Conservation (phyloP, 1,139 yeast genomes). For the Suhomyces coccinellae region DNA sequence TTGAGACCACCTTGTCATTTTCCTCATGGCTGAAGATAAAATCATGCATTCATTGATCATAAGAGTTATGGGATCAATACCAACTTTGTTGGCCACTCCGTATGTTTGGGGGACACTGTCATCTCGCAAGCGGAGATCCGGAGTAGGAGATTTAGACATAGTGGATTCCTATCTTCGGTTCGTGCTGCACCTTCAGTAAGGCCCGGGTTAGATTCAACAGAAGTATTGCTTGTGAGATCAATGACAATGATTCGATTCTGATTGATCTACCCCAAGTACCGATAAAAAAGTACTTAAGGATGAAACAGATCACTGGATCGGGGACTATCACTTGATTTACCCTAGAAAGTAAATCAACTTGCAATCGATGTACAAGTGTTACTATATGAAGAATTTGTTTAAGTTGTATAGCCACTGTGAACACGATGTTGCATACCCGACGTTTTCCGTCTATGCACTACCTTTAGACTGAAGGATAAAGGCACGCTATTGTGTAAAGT, state of each 20-base stretch:
- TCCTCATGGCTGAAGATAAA: conserved; percentile 89
- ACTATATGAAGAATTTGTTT: background rate
- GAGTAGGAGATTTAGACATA: conserved; percentile 5
- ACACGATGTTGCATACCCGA: conserved; percentile 3
- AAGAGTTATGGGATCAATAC: conserved; percentile 79
- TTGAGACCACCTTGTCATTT: conserved; percentile 75
- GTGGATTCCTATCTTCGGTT: background rate
- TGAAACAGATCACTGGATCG: background rate
- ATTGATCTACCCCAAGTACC: background rate
- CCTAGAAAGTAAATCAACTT: background rate
- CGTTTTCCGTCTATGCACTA: conserved; percentile 4
- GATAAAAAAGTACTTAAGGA: background rate
- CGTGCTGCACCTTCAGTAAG: background rate
- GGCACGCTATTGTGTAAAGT: background rate
- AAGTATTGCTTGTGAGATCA: background rate
- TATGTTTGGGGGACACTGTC: background rate
- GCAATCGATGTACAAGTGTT: background rate
- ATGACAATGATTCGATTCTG: background rate
- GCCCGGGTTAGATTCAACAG: background rate
- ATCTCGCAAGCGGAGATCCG: background rate
- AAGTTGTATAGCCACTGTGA: background rate
- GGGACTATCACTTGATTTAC: background rate
- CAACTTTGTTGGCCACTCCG: conserved; percentile 18
- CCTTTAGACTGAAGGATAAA: background rate
- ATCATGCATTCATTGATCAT: conserved; percentile 87